Evolutionary conservation across 176 grass and related monocot species (phyloP).

Genomic region (maize (Zea mays)): Zm-B73-REFERENCE-NAM-5.0 NC_050096.1:220862501-220863000

Average conservation of each 20-base stretch:
- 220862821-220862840: not conserved
- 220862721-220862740: not conserved
- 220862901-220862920: slow-evolving; percentile 90
- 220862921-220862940: slow-evolving; percentile 93
- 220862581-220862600: slow-evolving; percentile 80
- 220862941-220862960: slow-evolving; percentile 68
- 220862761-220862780: not conserved
- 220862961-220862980: slow-evolving; percentile 13
- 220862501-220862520: slow-evolving; percentile 80
- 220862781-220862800: not conserved
- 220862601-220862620: slow-evolving; percentile 63
- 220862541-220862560: slow-evolving; percentile 59
- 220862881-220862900: slow-evolving; percentile 87
- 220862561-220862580: slow-evolving; percentile 75
- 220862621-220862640: slow-evolving; percentile 38
- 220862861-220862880: slow-evolving; percentile 35
- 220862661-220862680: not conserved
- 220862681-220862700: not conserved
- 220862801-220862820: slow-evolving; percentile 3
- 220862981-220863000: not conserved
- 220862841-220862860: not conserved
- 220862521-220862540: slow-evolving; percentile 81
- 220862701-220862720: not conserved
- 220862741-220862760: not conserved
- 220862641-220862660: not conserved